phyloP scores from a whole-genome alignment of 352 stramenopile genomes.

The Globisporangium nagaii region DNA sequence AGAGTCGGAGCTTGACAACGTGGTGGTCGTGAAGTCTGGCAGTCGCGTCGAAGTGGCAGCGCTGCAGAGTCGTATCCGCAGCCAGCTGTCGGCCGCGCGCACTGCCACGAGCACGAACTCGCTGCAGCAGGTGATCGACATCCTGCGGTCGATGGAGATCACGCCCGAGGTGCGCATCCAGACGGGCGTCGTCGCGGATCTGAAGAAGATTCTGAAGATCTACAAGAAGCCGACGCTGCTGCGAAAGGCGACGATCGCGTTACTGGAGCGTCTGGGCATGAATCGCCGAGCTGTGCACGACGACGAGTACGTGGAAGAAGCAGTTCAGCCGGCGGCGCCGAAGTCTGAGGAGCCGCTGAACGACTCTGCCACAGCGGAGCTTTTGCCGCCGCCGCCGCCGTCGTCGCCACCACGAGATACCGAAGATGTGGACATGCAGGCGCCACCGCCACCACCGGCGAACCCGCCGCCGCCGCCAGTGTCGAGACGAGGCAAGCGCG shows the following conservation, averaged over 20 bases:
- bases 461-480: slow-evolving; percentile 5
- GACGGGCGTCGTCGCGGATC: slow-evolving; percentile 58
- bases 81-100: slow-evolving; percentile 47
- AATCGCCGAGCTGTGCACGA: slow-evolving; percentile 43
- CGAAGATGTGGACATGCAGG: neutral
- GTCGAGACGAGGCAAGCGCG: slow-evolving; percentile 35
- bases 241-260: slow-evolving; percentile 58
- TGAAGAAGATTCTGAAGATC: slow-evolving; percentile 73
- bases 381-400: slow-evolving; percentile 9
- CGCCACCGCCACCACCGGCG: slow-evolving; percentile 9
- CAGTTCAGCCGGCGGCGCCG: slow-evolving; percentile 1
- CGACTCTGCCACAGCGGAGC: neutral
- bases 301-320: slow-evolving; percentile 41
- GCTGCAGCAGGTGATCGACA: slow-evolving; percentile 73
- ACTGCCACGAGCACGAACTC: slow-evolving; percentile 54
- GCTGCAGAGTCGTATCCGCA: slow-evolving; percentile 66
- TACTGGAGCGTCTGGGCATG: slow-evolving; percentile 72
- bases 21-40: slow-evolving; percentile 56
- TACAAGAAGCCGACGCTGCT: slow-evolving; percentile 81
- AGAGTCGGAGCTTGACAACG: slow-evolving; percentile 61
- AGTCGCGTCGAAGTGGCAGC: slow-evolving; percentile 57
- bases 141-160: slow-evolving; percentile 75
- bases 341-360: slow-evolving; percentile 1
- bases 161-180: slow-evolving; percentile 65
- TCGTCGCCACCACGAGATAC: neutral